Evolutionary conservation across 2,329 filamentous ascomycete species (phyloP), one percentile per base, ranked within the genome.

Genomic region (Aureobasidium leucospermi): DNA sequence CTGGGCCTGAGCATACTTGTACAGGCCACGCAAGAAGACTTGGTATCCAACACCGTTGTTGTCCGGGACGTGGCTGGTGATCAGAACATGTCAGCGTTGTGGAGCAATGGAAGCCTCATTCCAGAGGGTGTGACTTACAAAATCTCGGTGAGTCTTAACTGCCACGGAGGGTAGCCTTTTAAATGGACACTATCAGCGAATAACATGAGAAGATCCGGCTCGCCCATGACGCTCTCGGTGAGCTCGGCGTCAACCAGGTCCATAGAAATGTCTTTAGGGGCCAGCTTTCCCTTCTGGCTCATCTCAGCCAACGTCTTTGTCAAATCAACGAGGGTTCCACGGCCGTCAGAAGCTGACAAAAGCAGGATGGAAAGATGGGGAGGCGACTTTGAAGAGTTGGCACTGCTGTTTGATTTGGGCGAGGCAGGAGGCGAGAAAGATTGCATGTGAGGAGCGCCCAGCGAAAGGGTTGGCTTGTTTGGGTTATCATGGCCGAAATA

Each of bases 91-190:
- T 58, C 55, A 58, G 55, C 55, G 32, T 47, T 48, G 42, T 58
- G 55, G 32, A 58, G 52, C 31, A 56, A 36, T 31, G 41, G 52
- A 6, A 56, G 41, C 41, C 52, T 56, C 52, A 15, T 56, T 29
- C 4, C 41, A 23, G 39, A 36, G 23, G 45, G 23, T 42, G 19
- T 49, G 41, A 82, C 82, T 71, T 78, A 84, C 70, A 92, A 96
- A 60, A 99, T 96, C 78, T 99, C 94, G 0, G 92, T 96, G 69
- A 99, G 77, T 45, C 94, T 84, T 63, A 97, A 83, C 75, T 96
- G 94, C 94, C 94, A 99, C 1, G 94, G 94, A 9, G 94, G 94
- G 71, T 97, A 99, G 9, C 94, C 91, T 58, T 90, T 86, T 46
- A 99, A 76, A 70, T 91, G 86, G 58, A 97, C 85, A 52, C 85